Percentiles rank a stretch among this genome's conserved stretches.
These are phyloP conservation scores for Cenococcum geophilum DNA, from an alignment of 495 filamentous ascomycete species.

Conservation along the genomic window DNA sequence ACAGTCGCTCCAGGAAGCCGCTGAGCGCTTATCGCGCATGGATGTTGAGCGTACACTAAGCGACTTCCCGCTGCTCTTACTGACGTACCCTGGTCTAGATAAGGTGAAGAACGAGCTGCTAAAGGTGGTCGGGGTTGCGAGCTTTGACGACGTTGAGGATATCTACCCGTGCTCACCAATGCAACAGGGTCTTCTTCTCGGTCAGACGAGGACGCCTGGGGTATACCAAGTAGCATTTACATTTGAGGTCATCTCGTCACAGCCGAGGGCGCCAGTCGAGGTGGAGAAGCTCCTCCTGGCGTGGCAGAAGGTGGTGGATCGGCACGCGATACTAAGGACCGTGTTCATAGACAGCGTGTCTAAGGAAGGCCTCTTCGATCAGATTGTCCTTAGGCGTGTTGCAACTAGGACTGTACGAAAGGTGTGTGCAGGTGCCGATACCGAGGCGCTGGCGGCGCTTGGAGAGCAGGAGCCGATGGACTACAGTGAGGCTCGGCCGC, in stretches of 20 bases:
- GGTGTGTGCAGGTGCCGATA: conserved; percentile 42
- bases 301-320: conserved; percentile 50
- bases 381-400: conserved; percentile 46
- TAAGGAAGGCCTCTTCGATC: conserved; percentile 49
- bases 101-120: conserved; percentile 21
- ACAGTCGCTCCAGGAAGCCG: conserved; percentile 22
- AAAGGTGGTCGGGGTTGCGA: conserved; percentile 13
- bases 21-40: conserved; percentile 6
- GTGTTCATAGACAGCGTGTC: conserved; percentile 51
- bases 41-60: conserved; percentile 29
- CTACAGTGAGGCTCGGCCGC: conserved; percentile 34
- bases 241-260: conserved; percentile 41
- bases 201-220: conserved; percentile 45
- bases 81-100: conserved; percentile 30
- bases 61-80: conserved; percentile 34
- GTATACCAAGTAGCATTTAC: conserved; percentile 46
- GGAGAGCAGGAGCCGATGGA: conserved; percentile 39
- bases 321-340: conserved; percentile 51
- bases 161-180: conserved; percentile 45
- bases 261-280: conserved; percentile 34
- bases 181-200: conserved; percentile 45
- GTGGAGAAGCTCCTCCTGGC: conserved; percentile 42
- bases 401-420: conserved; percentile 39
- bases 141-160: conserved; percentile 38
- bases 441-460: conserved; percentile 26